These are phyloP conservation scores for Elasticomyces elasticus DNA, from an alignment of 495 filamentous ascomycete species.

Conservation along the genomic window DNA sequence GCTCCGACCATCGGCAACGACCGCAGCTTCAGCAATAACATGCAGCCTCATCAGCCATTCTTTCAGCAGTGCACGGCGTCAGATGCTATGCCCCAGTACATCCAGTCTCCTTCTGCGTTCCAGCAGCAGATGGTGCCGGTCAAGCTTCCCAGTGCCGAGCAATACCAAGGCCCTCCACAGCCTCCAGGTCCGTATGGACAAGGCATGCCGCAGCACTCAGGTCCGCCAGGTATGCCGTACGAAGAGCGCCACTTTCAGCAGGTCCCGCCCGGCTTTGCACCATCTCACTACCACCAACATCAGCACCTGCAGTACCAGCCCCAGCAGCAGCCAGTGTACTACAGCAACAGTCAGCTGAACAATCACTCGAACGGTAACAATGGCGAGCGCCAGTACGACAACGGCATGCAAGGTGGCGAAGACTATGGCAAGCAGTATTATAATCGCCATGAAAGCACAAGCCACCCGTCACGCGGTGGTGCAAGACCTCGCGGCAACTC, in stretches of 20 bases:
- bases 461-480: background rate
- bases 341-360: background rate
- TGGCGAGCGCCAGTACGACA: background rate
- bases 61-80: background rate
- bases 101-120: background rate
- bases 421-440: background rate
- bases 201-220: background rate
- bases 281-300: background rate
- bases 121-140: background rate
- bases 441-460: background rate
- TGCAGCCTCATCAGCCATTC: background rate
- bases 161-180: background rate
- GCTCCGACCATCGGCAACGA: background rate
- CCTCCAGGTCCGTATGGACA: background rate
- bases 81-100: background rate
- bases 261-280: background rate
- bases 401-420: background rate
- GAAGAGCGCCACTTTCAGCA: background rate
- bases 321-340: background rate
- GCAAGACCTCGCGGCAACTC: constrained; percentile 3
- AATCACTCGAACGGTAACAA: background rate
- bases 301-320: too few relatives aligned
- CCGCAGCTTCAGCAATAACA: background rate
- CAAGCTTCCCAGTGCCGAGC: too few relatives aligned
- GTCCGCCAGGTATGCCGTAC: background rate